A percentile compares a stretch with the other conserved stretches of the same genome.
Conservation (phyloP, 2,329 filamentous ascomycete genomes). For the Alternaria infectoria region DNA sequence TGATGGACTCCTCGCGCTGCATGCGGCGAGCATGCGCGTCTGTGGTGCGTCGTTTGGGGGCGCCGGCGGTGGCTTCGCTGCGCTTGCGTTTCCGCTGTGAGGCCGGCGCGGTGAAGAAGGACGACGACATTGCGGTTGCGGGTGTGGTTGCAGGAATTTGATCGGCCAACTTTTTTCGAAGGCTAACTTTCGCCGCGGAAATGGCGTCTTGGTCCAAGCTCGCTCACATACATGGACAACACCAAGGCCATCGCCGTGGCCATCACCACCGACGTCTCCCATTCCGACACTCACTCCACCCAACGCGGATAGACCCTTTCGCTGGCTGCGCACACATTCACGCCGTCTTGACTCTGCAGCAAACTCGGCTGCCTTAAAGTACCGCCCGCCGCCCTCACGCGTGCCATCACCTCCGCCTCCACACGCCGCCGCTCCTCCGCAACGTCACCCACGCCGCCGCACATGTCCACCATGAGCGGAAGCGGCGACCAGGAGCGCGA, state of each 20-base stretch:
- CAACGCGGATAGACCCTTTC: neutral
- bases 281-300: neutral
- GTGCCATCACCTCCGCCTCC: neutral
- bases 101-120: slow-evolving; percentile 90
- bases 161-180: slow-evolving; percentile 39
- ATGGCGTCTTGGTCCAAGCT: slow-evolving; percentile 10
- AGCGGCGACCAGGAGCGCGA: slow-evolving; percentile 57
- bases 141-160: slow-evolving; percentile 18
- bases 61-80: slow-evolving; percentile 54
- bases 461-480: slow-evolving; percentile 41
- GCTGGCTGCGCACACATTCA: neutral
- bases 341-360: neutral
- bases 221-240: neutral
- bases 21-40: slow-evolving; percentile 54
- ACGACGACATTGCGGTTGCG: slow-evolving; percentile 68
- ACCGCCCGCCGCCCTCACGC: neutral
- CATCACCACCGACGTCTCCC: neutral
- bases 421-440: neutral
- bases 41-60: slow-evolving; percentile 66
- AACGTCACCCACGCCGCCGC: slow-evolving; percentile 1
- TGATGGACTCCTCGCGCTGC: slow-evolving; percentile 79
- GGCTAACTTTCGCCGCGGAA: neutral
- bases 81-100: slow-evolving; percentile 92
- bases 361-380: neutral
- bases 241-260: neutral